Percentiles rank a stretch among this genome's conserved stretches.
These are phyloP conservation scores for Naematelia aurantialba DNA, from an alignment of 768 basidiomycete genomes.

Conservation along the genomic window DNA sequence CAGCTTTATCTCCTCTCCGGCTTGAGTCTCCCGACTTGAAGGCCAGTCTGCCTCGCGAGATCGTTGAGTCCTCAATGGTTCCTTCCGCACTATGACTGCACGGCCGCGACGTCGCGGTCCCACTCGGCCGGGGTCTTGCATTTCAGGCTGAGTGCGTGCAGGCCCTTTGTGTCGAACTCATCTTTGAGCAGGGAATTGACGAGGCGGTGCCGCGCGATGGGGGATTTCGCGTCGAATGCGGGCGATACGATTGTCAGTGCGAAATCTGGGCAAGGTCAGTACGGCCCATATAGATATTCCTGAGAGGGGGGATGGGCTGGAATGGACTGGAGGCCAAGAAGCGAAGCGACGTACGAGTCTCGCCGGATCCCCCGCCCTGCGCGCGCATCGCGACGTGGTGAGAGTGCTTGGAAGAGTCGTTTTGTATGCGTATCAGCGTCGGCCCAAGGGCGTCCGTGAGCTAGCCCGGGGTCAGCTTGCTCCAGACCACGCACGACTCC, in stretches of 20 bases:
- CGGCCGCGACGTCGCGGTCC: slow-evolving; percentile 30
- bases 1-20: too few species aligned
- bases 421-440: slow-evolving; percentile 46
- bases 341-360: slow-evolving; percentile 49
- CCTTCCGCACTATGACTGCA: slow-evolving; percentile 11
- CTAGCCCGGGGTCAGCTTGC: slow-evolving; percentile 33
- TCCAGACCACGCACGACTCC: too few species aligned
- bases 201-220: slow-evolving; percentile 52
- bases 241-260: slow-evolving; percentile 40
- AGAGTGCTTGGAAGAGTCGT: slow-evolving; percentile 51
- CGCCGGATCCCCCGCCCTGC: slow-evolving; percentile 51
- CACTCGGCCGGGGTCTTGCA: slow-evolving; percentile 51
- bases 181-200: slow-evolving; percentile 52
- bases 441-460: slow-evolving; percentile 50
- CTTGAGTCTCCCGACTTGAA: too few species aligned
- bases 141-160: slow-evolving; percentile 53
- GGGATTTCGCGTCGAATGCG: slow-evolving; percentile 42
- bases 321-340: not conserved
- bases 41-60: too few species aligned
- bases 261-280: too few species aligned
- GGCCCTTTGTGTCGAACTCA: slow-evolving; percentile 51
- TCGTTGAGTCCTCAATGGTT: slow-evolving; percentile 8
- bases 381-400: slow-evolving; percentile 53
- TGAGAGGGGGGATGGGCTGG: not conserved
- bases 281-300: not conserved